Conservation (phyloP, 129 eudicot genomes). For the Saposhnikovia divaricata region DNA sequence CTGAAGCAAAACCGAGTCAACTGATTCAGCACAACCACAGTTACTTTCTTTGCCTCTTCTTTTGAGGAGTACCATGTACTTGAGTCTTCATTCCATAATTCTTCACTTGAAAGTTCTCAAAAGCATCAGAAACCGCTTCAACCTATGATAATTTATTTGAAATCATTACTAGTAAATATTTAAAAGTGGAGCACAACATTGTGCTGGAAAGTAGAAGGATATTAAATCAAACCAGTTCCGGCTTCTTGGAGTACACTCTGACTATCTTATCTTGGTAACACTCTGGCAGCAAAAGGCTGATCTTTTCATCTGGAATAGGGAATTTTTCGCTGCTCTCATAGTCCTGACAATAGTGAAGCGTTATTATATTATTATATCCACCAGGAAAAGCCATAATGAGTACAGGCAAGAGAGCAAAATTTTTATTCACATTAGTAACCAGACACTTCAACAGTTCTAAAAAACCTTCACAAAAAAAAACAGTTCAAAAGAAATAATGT, state of each 20-base stretch:
- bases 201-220: not conserved
- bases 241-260: constrained; percentile 69
- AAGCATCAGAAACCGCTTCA: constrained; percentile 75
- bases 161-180: not conserved
- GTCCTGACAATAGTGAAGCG: constrained; percentile 34
- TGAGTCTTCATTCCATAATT: constrained; percentile 60
- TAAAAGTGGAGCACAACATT: not conserved
- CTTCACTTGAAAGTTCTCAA: constrained; percentile 72
- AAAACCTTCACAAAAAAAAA: too few species aligned
- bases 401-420: not conserved
- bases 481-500: not conserved
- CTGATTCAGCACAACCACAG: not conserved
- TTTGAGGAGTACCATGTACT: constrained; percentile 84
- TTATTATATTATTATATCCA: not conserved
- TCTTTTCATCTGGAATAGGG: constrained; percentile 39
- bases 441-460: not conserved
- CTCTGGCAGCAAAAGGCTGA: constrained; percentile 78
- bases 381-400: not conserved
- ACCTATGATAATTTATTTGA: constrained; percentile 31
- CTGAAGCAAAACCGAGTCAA: not conserved
- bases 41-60: constrained; percentile 42
- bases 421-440: not conserved
- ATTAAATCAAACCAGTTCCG: constrained; percentile 44
- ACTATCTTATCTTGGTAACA: constrained; percentile 43
- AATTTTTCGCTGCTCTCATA: constrained; percentile 52